These are phyloP conservation scores for Exophiala spinifera DNA, from an alignment of 2,329 filamentous ascomycete genomes.

Conservation along the genomic window DNA sequence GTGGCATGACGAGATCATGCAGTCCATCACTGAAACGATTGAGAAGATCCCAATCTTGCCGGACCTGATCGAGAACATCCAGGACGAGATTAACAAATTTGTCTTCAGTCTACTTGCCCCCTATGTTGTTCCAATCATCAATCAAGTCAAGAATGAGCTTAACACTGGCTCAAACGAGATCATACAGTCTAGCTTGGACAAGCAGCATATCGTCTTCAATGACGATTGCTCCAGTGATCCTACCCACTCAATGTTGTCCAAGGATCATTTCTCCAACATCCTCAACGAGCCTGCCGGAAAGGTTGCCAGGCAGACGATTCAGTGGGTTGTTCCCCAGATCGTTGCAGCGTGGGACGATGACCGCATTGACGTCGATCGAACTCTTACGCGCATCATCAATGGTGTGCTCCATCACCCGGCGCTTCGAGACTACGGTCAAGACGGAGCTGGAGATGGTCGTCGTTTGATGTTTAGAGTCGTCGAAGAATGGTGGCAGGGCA, in stretches of 20 bases:
- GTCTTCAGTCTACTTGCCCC: constrained; percentile 90
- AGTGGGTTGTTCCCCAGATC: constrained; percentile 84
- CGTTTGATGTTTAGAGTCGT: constrained; percentile 75
- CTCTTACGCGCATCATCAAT: constrained; percentile 71
- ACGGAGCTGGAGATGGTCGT: constrained; percentile 70
- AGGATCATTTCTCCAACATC: constrained; percentile 90
- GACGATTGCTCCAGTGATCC: constrained; percentile 75
- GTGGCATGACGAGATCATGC: constrained; percentile 86
- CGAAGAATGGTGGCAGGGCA: constrained; percentile 74
- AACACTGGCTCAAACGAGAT: constrained; percentile 82
- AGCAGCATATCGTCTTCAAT: constrained; percentile 83
- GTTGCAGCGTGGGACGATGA: constrained; percentile 87
- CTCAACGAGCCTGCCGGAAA: constrained; percentile 86
- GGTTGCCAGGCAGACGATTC: constrained; percentile 72
- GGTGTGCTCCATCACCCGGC: constrained; percentile 89
- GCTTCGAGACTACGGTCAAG: constrained; percentile 65
- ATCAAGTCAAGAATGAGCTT: constrained; percentile 82
- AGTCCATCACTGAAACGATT: constrained; percentile 71
- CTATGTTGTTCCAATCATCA: constrained; percentile 79
- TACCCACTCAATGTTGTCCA: constrained; percentile 92
- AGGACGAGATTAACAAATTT: constrained; percentile 83
- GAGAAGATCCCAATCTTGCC: constrained; percentile 83
- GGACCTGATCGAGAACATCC: constrained; percentile 78
- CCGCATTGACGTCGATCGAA: constrained; percentile 62
- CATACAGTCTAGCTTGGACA: constrained; percentile 76